Evolutionary conservation across 1,139 yeast genomes (phyloP).

Genomic region (Pneumocystis wakefieldiae): DNA sequence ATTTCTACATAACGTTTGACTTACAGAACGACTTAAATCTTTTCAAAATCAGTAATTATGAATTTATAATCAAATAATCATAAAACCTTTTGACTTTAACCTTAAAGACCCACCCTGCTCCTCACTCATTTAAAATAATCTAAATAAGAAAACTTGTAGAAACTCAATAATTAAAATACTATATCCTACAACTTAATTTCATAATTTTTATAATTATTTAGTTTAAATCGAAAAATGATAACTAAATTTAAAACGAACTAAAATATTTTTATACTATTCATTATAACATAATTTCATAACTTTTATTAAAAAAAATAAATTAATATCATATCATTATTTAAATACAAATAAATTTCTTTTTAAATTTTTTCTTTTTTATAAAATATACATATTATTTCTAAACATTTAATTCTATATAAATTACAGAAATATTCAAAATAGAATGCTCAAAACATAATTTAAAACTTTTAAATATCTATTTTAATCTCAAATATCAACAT

Average conservation of each 20-base stretch:
- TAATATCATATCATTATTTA: not conserved
- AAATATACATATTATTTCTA: no score
- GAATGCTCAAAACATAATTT: no score
- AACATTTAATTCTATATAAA: no score
- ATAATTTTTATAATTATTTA: not conserved
- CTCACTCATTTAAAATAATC: not conserved
- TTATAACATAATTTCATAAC: no score
- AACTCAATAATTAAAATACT: not conserved
- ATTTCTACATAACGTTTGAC: conserved; percentile 50
- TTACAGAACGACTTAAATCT: not conserved
- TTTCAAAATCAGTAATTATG: not conserved
- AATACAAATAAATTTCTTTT: not conserved
- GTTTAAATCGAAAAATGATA: not conserved
- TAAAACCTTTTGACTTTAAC: not conserved
- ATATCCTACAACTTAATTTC: not conserved
- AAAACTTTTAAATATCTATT: not conserved
- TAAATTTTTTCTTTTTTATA: no score
- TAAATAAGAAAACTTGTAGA: not conserved
- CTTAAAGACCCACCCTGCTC: not conserved
- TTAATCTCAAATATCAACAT: not conserved
- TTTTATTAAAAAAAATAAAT: no score
- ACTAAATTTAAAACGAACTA: not conserved
- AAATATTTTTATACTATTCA: no score
- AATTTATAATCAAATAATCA: not conserved
- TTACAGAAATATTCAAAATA: not conserved